A percentile compares a stretch with the other conserved stretches of the same genome.
phyloP scores from a whole-genome alignment of 1,284 basidiomycete genomes.

The Dichomitus squalens region DNA sequence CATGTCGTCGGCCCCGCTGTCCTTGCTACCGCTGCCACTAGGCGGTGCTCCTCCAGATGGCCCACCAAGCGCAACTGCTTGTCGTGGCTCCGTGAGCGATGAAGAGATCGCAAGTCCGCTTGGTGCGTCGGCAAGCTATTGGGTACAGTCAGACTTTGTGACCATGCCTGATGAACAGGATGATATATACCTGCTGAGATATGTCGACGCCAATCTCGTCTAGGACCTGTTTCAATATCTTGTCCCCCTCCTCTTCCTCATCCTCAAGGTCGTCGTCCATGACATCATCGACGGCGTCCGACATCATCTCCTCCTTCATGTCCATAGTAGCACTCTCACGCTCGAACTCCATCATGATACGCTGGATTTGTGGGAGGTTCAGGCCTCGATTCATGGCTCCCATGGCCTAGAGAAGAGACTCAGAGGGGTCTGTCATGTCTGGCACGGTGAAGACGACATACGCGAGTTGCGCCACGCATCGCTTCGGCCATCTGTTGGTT shows the following conservation, averaged over 20 bases:
- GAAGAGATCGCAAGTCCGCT: constrained; percentile 67
- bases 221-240: constrained; percentile 94
- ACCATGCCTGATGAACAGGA: background rate
- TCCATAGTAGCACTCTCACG: constrained; percentile 98
- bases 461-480: constrained; percentile 96
- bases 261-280: constrained; percentile 95
- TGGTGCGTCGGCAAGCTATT: constrained; percentile 83
- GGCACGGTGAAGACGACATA: constrained; percentile 41
- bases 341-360: constrained; percentile 98
- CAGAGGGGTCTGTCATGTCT: background rate
- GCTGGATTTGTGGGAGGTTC: constrained; percentile 93
- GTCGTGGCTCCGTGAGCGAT: constrained; percentile 64
- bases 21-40: constrained; percentile 35
- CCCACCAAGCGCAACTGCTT: constrained; percentile 82
- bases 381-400: constrained; percentile 96
- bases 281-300: constrained; percentile 96
- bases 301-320: constrained; percentile 99
- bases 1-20: constrained; percentile 38
- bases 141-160: constrained; percentile 2
- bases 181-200: constrained; percentile 72
- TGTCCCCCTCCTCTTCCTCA: constrained; percentile 95
- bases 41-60: constrained; percentile 36
- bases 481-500: constrained; percentile 99
- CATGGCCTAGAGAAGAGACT: constrained; percentile 77
- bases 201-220: constrained; percentile 96